Evolutionary conservation across 257 asterid species (phyloP), one percentile per base, ranked within the genome.

Genomic region (Mitragyna speciosa): DNA sequence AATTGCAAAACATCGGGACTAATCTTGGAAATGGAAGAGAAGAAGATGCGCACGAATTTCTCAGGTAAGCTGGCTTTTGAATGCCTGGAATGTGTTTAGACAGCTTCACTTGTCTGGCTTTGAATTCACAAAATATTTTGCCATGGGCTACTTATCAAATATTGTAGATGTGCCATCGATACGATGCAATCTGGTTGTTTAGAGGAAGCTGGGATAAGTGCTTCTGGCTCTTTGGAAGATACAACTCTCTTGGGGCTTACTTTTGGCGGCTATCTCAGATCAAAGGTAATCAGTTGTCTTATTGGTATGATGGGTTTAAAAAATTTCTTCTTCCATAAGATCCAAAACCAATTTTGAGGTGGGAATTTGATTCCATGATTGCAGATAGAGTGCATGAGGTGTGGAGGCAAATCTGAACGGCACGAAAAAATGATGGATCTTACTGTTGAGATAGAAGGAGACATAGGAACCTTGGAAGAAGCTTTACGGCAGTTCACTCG

Each of bases 1-100:
- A 88, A 59, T 83, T 93, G 74, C 89, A 89, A 79, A 82, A 77
- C 45, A 85, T 89, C 2, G 98, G 97, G 77, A 85, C 91, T 81
- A 90, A 86, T 87, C 89, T 93, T 82, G 89, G 87, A 76, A 81
- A 86, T 84, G 98, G 98, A 68, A 87, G 89, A 87, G 93, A 94
- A 84, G 98, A 94, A 89, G 97, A 92, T 52, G 98, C 98, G 24
- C 98, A 94, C 79, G 98, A 92, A 81, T 93, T 93, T 91, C 93
- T 92, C 70, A 88, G 97, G 98, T 92, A 76, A 85, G 81, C 80
- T 78, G 31, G n/a, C 52, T 58, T 80, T 65, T 17, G 31, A 11
- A 41, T 28, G 19, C 20, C 16, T 43, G 73, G 66, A 19, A 68
- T 72, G 39, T 80, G 74, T 51, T 67, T 75, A 17, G 22, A n/a